Percentiles rank a stretch among this genome's conserved stretches.
These are phyloP conservation scores for Collariella sp. DNA, from an alignment of 495 filamentous ascomycete genomes.

Conservation along the genomic window DNA sequence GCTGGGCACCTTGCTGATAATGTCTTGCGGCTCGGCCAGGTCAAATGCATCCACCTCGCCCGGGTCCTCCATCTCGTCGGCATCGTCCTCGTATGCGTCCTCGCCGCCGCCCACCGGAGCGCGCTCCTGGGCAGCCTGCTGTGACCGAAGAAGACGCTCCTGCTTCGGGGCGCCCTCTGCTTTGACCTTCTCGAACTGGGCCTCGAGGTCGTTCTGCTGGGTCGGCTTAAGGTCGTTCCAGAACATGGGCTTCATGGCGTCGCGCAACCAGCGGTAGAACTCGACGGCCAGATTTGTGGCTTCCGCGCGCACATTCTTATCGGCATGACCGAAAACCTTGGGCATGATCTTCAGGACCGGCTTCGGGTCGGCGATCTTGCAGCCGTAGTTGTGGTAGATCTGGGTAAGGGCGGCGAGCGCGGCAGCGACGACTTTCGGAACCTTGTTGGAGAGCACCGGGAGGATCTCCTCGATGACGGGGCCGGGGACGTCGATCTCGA, in stretches of 20 bases:
- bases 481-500: constrained; percentile 80
- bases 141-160: constrained; percentile 77
- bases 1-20: constrained; percentile 72
- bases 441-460: constrained; percentile 79
- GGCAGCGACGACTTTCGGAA: constrained; percentile 87
- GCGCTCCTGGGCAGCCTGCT: constrained; percentile 71
- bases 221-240: constrained; percentile 94
- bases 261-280: constrained; percentile 92
- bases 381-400: constrained; percentile 88
- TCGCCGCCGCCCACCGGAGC: constrained; percentile 50
- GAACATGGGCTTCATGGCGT: constrained; percentile 97
- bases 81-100: constrained; percentile 50
- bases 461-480: constrained; percentile 87
- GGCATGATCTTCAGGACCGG: constrained; percentile 84
- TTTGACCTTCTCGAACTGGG: constrained; percentile 87
- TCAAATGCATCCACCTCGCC: constrained; percentile 77
- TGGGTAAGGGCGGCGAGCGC: constrained; percentile 67
- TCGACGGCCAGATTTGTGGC: constrained; percentile 87
- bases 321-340: constrained; percentile 88
- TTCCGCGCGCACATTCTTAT: constrained; percentile 97
- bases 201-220: constrained; percentile 89
- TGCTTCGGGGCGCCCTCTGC: constrained; percentile 82
- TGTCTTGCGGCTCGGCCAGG: constrained; percentile 82
- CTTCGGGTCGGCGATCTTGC: constrained; percentile 94
- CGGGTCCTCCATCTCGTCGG: constrained; percentile 57